Base-by-base conservation (phyloP, 2,329 filamentous ascomycete species). In the Juglanconis sp. region DNA sequence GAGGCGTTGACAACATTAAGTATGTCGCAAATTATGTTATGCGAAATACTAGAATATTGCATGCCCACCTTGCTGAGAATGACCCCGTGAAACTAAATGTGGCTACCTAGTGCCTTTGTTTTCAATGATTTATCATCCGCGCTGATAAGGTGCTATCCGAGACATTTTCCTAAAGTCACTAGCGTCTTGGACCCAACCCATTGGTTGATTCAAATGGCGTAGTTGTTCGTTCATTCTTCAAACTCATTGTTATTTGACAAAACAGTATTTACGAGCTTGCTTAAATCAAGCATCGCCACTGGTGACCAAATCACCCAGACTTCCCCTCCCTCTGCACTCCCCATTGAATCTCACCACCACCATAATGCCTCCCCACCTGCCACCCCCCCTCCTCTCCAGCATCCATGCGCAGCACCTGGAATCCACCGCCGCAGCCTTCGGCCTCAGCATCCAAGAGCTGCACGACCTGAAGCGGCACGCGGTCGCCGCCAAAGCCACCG, bases 401-500 rank as follows among this genome's bases (percentile, higher is more conserved):
- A 38, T 64, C 59, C 65, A 71, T 59, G 24, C 44, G 5, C 40
- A 62, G 31, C 65, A 68, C 60, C 64, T 73, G 56, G 44, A 65
- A 53, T 15, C 59, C 24, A 72, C 73, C 44, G 79, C 77, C 70
- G 53, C 64, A 13, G 65, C 71, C 36, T 73, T 81, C 71, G 72
- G 71, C 70, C 78, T 96, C 48, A 86, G 84, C 9, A 71, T 75
- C 15, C 72, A 77, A 53, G 88, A 96, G 72, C 84, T 96, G 71
- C 72, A 79, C 61, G 77, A 79, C 47, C 83, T 96, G 52, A 83
- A 82, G 56, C 73, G 77, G 60, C 80, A 83, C 70, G 87, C 88
- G 66, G 79, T 84, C 56, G 85, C 85, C 5, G 92, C 93, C 62
- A 96, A 96, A 74, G 80, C 80, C 2, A 82, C 79, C 57, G 92